phyloP scores from a whole-genome alignment of 306 rosid genomes.

The Luffa aegyptiaca region DNA sequence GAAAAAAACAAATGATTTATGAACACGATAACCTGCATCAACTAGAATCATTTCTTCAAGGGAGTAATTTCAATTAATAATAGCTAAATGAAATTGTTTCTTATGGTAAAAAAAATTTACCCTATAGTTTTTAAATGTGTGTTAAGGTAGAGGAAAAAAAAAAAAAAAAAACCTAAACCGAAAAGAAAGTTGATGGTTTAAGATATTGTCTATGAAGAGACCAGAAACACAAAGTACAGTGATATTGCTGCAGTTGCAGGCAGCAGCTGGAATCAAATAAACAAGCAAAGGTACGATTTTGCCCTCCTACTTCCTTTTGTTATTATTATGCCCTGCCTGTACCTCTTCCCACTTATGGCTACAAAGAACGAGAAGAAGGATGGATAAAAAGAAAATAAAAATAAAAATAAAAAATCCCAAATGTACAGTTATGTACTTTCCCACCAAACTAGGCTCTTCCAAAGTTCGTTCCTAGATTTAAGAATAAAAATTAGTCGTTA shows the following conservation, averaged over 20 bases:
- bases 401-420: background rate
- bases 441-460: background rate
- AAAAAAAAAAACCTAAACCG: background rate
- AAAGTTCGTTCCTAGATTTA: background rate
- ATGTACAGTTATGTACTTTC: background rate
- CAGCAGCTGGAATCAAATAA: constrained; percentile 6
- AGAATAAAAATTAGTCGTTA: too few relatives aligned
- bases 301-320: background rate
- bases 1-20: too few relatives aligned
- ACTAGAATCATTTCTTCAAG: too few relatives aligned
- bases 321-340: background rate
- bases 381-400: background rate
- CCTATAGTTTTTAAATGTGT: background rate
- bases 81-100: too few relatives aligned
- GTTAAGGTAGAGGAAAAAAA: background rate
- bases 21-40: too few relatives aligned
- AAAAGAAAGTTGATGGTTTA: background rate
- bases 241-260: background rate
- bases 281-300: background rate
- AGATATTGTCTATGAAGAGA: background rate
- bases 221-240: background rate
- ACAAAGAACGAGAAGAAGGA: background rate
- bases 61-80: too few relatives aligned
- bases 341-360: background rate
- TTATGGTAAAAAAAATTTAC: too few relatives aligned